Evolutionary conservation across 257 asterid species (phyloP).

Genomic region (Scutellaria galericulata): DNA sequence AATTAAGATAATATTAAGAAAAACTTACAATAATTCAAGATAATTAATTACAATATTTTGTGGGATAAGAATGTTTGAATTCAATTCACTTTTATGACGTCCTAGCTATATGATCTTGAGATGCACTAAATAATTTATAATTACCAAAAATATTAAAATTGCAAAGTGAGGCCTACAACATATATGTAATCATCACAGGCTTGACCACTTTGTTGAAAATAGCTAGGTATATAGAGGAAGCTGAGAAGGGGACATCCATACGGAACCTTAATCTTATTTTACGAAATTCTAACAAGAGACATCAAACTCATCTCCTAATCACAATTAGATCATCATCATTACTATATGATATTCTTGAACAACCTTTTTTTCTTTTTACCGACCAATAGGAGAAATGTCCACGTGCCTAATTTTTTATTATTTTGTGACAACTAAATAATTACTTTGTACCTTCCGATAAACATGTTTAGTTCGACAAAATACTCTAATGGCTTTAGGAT

Average conservation of each 20-base stretch:
- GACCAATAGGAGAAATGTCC: slow-evolving; percentile 3
- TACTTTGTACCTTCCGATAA: not conserved
- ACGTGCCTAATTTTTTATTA: not conserved
- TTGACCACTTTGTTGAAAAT: too few species aligned
- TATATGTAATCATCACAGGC: too few species aligned
- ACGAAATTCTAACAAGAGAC: slow-evolving; percentile 2
- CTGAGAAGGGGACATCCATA: not conserved
- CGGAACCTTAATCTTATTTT: not conserved
- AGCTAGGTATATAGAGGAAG: not conserved
- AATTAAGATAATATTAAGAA: too few species aligned
- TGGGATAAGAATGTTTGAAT: too few species aligned
- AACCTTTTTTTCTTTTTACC: not conserved
- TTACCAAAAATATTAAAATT: too few species aligned
- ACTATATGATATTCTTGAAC: slow-evolving; percentile 9
- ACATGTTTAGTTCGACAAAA: not conserved
- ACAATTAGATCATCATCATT: slow-evolving; percentile 26
- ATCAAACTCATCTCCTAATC: slow-evolving; percentile 27
- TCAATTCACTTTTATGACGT: too few species aligned
- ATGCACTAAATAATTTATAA: too few species aligned
- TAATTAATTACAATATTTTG: too few species aligned
- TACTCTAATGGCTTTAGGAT: not conserved
- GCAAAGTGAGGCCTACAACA: not conserved
- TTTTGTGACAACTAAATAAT: not conserved
- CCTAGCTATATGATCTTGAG: too few species aligned
- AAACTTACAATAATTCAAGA: too few species aligned